Evolutionary conservation across 1,284 basidiomycete genomes (phyloP).

Genomic region (Cryptococcus sp.): DNA sequence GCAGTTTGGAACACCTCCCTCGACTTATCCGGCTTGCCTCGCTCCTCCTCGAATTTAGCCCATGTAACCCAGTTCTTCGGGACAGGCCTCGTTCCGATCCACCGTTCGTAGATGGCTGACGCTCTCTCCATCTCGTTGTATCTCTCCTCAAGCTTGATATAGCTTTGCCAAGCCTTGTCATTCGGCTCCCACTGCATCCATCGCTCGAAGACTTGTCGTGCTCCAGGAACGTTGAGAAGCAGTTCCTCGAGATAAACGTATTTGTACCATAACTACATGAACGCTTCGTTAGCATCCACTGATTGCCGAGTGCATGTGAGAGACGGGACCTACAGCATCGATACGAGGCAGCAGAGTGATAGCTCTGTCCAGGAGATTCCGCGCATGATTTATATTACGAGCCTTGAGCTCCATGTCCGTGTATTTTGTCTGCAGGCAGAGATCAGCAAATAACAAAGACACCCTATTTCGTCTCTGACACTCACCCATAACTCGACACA

Average conservation of each 20-base stretch:
- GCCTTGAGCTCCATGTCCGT: slow-evolving; percentile 98
- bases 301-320: slow-evolving; percentile 3
- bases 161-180: slow-evolving; percentile 98
- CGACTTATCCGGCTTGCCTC: slow-evolving; percentile 81
- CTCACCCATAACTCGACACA: slow-evolving; percentile 79
- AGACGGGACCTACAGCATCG: slow-evolving; percentile 57
- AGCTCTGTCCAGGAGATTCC: slow-evolving; percentile 95
- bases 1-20: slow-evolving; percentile 96
- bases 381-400: slow-evolving; percentile 92
- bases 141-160: slow-evolving; percentile 93
- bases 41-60: slow-evolving; percentile 96
- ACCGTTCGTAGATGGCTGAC: slow-evolving; percentile 89
- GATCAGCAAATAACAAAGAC: background rate
- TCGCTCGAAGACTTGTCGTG: slow-evolving; percentile 94
- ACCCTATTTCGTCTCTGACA: background rate
- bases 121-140: slow-evolving; percentile 91
- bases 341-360: slow-evolving; percentile 94
- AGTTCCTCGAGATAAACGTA: slow-evolving; percentile 98
- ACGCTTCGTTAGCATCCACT: slow-evolving; percentile 1
- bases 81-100: slow-evolving; percentile 89
- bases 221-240: slow-evolving; percentile 90
- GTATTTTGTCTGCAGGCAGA: slow-evolving; percentile 65
- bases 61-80: slow-evolving; percentile 95
- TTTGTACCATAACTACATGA: slow-evolving; percentile 86
- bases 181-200: slow-evolving; percentile 99